Base-by-base conservation (phyloP, 2,329 filamentous ascomycete species). In the Colletotrichum higginsianum region DNA sequence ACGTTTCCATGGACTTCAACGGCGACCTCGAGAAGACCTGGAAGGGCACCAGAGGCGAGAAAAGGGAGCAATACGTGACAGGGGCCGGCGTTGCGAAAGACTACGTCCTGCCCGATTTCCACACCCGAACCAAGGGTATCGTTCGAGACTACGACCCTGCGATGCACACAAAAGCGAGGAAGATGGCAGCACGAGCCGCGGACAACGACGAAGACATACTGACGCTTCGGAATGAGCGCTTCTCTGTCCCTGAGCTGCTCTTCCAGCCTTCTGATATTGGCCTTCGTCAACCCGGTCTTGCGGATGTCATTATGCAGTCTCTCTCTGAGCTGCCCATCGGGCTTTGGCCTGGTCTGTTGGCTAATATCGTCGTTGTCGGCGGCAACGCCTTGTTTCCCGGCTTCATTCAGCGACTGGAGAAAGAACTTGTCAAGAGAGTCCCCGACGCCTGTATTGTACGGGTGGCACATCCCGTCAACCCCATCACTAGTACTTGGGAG, bases 191-290 rank as follows among this genome's bases (percentile, higher is more conserved):
- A 1, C 66, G 63, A 15, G 66, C 68, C 3, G 82, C 82, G 1
- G 72, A 82, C 53, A 81, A 81, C 13, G 86, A 86, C 30, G 96
- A 98, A 79, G 95, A 98, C 79, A 86, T 95, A 16, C 83, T 99
- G 74, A 94, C 95, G 0, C 86, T 99, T 12, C 92, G 94, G 5
- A 98, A 98, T 80, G 96, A 99, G 83, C 90, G 96, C 56, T 99
- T 99, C 79, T 86, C 90, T 2, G 92, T 98, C 0, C 96, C 96
- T 0, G 96, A 99, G 80, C 86, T 98, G 7, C 84, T 99, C 3
- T 98, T 99, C 83, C 92, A 89, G 66, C 96, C 96, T 0, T 87
- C 88, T 4, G 96, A 98, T 81, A 91, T 97, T 53, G 95, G 95
- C 0, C 90, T 98, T 81, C 89, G 90, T 57, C 94, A 97, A 77